Conservation (phyloP, 306 rosid genomes). For the Psophocarpus tetragonolobus region DNA sequence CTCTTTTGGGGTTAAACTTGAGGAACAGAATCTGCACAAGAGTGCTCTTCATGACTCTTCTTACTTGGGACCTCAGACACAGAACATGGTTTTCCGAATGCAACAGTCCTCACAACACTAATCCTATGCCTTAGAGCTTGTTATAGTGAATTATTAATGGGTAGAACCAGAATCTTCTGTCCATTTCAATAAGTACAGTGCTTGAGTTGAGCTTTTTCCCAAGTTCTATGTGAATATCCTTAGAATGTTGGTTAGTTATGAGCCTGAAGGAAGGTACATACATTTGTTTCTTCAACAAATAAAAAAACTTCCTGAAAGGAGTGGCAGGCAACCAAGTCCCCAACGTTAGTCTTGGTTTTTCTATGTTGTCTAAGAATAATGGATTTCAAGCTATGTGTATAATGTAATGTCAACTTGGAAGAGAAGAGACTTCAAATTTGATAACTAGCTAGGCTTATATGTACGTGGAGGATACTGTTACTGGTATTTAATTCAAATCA, state of each 20-base stretch:
- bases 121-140: conserved; percentile 43
- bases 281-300: conserved; percentile 31
- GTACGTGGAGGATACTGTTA: conserved; percentile 15
- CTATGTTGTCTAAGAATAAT: conserved; percentile 33
- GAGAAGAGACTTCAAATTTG: neutral
- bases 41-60: conserved; percentile 52
- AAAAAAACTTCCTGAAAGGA: conserved; percentile 21
- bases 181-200: conserved; percentile 38
- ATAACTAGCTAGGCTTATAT: conserved; percentile 16
- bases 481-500: conserved; percentile 30
- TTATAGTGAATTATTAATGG: conserved; percentile 34
- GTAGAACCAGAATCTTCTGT: conserved; percentile 29
- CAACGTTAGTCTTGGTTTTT: conserved; percentile 21
- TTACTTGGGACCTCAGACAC: conserved; percentile 65
- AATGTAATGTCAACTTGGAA: conserved; percentile 20
- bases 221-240: conserved; percentile 59
- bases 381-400: conserved; percentile 18
- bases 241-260: conserved; percentile 44
- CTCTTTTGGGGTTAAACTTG: conserved; percentile 56
- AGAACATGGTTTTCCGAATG: conserved; percentile 68
- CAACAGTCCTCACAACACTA: conserved; percentile 62
- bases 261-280: conserved; percentile 41
- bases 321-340: conserved; percentile 24
- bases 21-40: conserved; percentile 53
- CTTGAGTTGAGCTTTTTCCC: conserved; percentile 30